Percentiles rank a stretch among this genome's conserved stretches.
These are phyloP conservation scores for Kwoniella sp. DNA, from an alignment of 768 basidiomycete genomes.

Conservation along the genomic window DNA sequence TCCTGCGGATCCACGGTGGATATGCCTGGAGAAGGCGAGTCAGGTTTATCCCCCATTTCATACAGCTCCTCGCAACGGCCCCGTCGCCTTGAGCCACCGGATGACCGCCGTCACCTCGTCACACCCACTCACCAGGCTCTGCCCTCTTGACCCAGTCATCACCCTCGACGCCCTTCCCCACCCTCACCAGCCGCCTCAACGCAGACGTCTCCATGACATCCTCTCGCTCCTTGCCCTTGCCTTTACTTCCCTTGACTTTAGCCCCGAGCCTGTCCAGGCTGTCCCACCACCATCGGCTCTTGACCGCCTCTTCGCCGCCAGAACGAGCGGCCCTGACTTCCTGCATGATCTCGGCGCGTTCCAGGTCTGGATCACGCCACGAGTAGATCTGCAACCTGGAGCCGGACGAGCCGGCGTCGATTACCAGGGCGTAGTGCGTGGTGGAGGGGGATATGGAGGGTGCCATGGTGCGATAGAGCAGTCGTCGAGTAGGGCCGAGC, in stretches of 20 bases:
- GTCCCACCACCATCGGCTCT: constrained; percentile 79
- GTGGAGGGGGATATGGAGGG: constrained; percentile 38
- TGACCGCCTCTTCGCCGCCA: constrained; percentile 42
- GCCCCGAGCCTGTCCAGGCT: constrained; percentile 35
- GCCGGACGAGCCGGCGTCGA: constrained; percentile 97
- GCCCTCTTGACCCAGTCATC: constrained; percentile 87
- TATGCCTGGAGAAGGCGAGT: constrained; percentile 60
- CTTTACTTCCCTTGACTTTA: constrained; percentile 54
- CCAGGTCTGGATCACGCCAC: constrained; percentile 76
- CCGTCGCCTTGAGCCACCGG: too few species aligned
- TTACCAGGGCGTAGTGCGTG: constrained; percentile 60
- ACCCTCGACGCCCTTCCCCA: constrained; percentile 85
- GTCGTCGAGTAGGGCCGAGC: too few species aligned
- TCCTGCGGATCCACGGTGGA: constrained; percentile 73
- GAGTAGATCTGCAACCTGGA: constrained; percentile 94
- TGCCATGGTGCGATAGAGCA: too few species aligned
- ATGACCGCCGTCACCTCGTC: background rate
- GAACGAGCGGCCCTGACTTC: constrained; percentile 50
- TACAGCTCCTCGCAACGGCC: too few species aligned
- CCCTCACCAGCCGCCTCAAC: constrained; percentile 61
- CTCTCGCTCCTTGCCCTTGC: constrained; percentile 55
- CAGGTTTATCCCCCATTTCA: background rate
- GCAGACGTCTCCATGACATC: constrained; percentile 43
- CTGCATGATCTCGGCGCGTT: constrained; percentile 56
- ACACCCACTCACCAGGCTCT: constrained; percentile 71